These are phyloP conservation scores for Pestalotiopsis sp. DNA, from an alignment of 2,329 filamentous ascomycete species.

Conservation along the genomic window DNA sequence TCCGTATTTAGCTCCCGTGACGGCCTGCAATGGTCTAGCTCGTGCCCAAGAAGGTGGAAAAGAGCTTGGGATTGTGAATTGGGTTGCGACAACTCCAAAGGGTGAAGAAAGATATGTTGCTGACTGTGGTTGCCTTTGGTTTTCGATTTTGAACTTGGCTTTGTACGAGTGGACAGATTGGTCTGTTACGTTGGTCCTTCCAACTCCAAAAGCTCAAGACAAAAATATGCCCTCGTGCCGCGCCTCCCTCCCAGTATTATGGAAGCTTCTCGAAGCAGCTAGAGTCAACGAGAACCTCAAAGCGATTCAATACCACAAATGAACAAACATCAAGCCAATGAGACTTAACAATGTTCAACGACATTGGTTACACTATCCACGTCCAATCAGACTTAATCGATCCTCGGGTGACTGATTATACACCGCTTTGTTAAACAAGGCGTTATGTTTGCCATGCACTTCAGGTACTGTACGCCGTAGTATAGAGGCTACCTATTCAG, in stretches of 20 bases:
- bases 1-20: slow-evolving; percentile 3
- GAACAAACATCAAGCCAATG: no score
- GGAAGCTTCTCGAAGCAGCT: not conserved
- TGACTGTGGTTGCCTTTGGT: not conserved
- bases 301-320: not conserved
- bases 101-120: not conserved
- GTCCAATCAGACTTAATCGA: not conserved
- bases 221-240: not conserved
- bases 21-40: not conserved
- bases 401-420: not conserved
- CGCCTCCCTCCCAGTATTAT: not conserved
- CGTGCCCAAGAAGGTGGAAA: not conserved
- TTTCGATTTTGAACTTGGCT: not conserved
- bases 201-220: not conserved
- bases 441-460: no score
- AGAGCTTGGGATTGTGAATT: not conserved
- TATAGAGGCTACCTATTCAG: no score
- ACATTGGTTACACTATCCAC: not conserved
- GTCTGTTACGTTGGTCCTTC: no score
- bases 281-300: not conserved
- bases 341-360: no score
- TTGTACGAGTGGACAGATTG: not conserved
- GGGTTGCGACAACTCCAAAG: not conserved
- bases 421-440: not conserved
- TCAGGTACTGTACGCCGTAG: no score